phyloP scores from a whole-genome alignment of 805 yeast genomes.

The Pichia exigua region DNA sequence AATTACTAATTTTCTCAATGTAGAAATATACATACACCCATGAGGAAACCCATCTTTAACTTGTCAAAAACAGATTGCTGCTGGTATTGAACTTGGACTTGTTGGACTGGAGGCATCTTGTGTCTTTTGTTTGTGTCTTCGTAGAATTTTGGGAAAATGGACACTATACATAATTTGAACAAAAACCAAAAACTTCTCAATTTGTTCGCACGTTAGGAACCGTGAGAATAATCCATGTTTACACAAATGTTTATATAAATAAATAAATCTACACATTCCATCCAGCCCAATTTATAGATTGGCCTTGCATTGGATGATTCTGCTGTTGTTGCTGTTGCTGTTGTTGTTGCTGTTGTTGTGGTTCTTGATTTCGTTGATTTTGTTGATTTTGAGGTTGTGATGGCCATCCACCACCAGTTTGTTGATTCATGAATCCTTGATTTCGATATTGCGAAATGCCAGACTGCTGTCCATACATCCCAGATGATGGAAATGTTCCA shows the following conservation, averaged over 20 bases:
- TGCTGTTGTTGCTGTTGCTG: constrained; percentile 14
- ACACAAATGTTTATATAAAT: background rate
- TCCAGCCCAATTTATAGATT: constrained; percentile 3
- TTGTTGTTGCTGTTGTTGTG: constrained; percentile 14
- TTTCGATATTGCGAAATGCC: constrained; percentile 2
- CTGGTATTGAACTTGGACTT: constrained; percentile 50
- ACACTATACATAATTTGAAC: background rate
- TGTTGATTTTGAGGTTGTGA: constrained; percentile 12
- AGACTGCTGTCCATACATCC: constrained; percentile 12
- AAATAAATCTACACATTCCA: constrained; percentile 2
- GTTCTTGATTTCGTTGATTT: constrained; percentile 16
- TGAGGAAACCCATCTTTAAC: constrained; percentile 96
- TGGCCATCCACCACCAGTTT: constrained; percentile 5
- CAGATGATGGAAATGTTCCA: background rate
- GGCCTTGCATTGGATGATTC: constrained; percentile 3
- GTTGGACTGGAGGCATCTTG: constrained; percentile 60
- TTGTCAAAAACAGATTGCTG: constrained; percentile 89
- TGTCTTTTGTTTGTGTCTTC: background rate
- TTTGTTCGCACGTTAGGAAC: background rate
- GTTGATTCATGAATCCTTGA: constrained; percentile 2
- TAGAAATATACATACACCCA: constrained; percentile 56
- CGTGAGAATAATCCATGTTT: background rate
- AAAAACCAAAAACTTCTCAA: background rate
- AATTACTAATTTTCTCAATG: background rate
- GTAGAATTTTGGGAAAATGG: background rate